Evolutionary conservation across 306 rosid genomes (phyloP).

Genomic region (Mucuna pruriens): DNA sequence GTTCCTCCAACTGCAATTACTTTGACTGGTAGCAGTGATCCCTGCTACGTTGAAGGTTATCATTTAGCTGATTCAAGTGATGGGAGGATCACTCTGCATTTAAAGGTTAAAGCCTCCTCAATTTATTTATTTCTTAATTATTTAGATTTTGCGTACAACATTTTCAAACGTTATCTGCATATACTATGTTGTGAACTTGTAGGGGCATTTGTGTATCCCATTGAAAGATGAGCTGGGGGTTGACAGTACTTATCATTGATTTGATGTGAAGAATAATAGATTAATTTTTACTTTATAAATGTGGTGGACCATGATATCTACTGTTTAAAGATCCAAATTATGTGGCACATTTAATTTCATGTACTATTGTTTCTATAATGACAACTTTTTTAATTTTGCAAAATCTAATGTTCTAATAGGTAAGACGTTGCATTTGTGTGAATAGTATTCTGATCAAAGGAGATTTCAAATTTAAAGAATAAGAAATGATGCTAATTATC

Average conservation of each 20-base stretch:
- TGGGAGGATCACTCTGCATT: conserved; percentile 89
- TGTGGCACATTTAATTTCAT: background rate
- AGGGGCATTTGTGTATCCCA: background rate
- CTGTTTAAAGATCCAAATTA: background rate
- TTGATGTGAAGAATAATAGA: conserved; percentile 1
- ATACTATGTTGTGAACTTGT: conserved; percentile 7
- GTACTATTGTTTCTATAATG: background rate
- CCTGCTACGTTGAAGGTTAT: conserved; percentile 96
- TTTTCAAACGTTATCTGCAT: conserved; percentile 16
- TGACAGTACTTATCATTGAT: background rate
- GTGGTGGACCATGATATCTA: conserved; percentile 11
- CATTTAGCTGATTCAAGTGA: conserved; percentile 94
- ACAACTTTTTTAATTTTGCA: conserved; percentile 1
- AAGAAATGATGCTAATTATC: background rate
- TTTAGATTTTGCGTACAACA: background rate
- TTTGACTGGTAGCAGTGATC: conserved; percentile 98
- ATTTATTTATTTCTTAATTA: conserved; percentile 3
- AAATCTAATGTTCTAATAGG: conserved; percentile 21
- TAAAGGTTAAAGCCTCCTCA: conserved; percentile 67
- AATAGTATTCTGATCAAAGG: conserved; percentile 13
- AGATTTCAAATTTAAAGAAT: background rate
- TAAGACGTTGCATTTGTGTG: conserved; percentile 31
- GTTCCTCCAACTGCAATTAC: conserved; percentile 97
- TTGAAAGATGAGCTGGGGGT: background rate
- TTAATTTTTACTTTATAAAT: conserved; percentile 10